Evolutionary conservation across 2,329 filamentous ascomycete species (phyloP), one percentile per base, ranked within the genome.

Genomic region (Stachybotrys elegans): DNA sequence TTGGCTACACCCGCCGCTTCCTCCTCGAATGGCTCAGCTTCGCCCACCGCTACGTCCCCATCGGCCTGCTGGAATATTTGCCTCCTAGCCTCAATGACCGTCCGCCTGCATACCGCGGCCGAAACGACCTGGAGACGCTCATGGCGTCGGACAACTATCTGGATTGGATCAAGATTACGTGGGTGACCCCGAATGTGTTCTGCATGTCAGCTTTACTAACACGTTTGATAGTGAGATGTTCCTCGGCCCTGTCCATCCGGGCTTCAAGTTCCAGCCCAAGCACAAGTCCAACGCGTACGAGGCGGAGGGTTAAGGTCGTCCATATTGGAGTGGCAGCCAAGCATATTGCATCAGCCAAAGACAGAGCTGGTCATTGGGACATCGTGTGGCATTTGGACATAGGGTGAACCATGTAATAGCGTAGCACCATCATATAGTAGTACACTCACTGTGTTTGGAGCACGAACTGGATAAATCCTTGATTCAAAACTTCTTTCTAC

Each of bases 131-230:
- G 60, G 93, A 98, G 76, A 95, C 88, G n/a, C 70, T 98, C 52
- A 76, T 98, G 68, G 84, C 84, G 13, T 96, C 90, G 67, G 80
- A 81, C 51, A 90, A 97, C 67, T 96, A 95, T 70, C 86, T 85
- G 69, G 93, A 98, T 66, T 98, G 93, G 93, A 90, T 98, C 64
- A 97, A 95, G 73, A 94, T 98, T 58, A 94, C 84, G 90, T 93
- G 78, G 64, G 81, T 74, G 46, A 8, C 14, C 7, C 8, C 8
- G 14, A 7, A 2, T 5, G 25, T 44, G n/a, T 32, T 32, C 22
- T 16, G 8, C 23, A 48, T 13, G 49, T 54, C 43, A 55, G 47
- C 27, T 25, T 29, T n/a, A n/a, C n/a, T n/a, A n/a, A n/a, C n/a
- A n/a, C n/a, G n/a, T 44, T 57, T 34, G 49, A 42, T 48, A 95